Percentiles rank a stretch among this genome's conserved stretches.
Evolutionary conservation across 2,329 filamentous ascomycete species (phyloP).

Genomic region (Byssothecium circinans): DNA sequence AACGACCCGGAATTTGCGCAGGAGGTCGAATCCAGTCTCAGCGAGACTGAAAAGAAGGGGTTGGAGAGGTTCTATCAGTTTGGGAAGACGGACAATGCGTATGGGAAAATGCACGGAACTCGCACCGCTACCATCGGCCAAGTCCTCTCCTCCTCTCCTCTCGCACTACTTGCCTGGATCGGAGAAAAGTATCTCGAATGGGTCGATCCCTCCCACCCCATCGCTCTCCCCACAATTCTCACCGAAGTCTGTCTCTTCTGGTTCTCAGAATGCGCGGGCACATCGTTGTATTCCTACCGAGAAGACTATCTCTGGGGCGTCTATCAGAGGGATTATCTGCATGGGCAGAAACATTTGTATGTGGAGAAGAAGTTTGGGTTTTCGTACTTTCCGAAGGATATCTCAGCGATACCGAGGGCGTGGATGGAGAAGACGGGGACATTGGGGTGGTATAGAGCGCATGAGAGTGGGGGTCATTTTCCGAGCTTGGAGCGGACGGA

Average conservation of each 20-base stretch:
- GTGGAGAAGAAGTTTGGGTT: conserved; percentile 49
- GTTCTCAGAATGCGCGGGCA: conserved; percentile 55
- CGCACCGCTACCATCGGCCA: conserved; percentile 60
- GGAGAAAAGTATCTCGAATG: conserved; percentile 61
- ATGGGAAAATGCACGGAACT: conserved; percentile 57
- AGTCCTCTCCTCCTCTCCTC: conserved; percentile 55
- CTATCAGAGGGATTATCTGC: conserved; percentile 10
- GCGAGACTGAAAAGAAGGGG: conserved; percentile 42
- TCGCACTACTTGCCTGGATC: conserved; percentile 62
- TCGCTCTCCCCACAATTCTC: conserved; percentile 49
- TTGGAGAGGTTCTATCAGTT: conserved; percentile 47
- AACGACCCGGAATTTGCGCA: conserved; percentile 18
- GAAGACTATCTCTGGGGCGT: conserved; percentile 17
- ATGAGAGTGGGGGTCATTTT: conserved; percentile 51
- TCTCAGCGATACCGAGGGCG: conserved; percentile 43
- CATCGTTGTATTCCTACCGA: conserved; percentile 56
- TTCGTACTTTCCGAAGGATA: conserved; percentile 48
- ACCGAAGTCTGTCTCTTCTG: conserved; percentile 58
- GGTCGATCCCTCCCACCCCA: conserved; percentile 47
- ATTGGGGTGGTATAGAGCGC: conserved; percentile 40
- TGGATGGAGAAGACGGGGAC: conserved; percentile 46
- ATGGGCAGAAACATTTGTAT: conserved; percentile 22
- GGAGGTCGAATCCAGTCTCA: conserved; percentile 24
- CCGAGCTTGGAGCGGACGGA: conserved; percentile 51
- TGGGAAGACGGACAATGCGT: conserved; percentile 49